Evolutionary conservation across 1,284 basidiomycete species (phyloP).

Genomic region (Irpex rosettiformis): DNA sequence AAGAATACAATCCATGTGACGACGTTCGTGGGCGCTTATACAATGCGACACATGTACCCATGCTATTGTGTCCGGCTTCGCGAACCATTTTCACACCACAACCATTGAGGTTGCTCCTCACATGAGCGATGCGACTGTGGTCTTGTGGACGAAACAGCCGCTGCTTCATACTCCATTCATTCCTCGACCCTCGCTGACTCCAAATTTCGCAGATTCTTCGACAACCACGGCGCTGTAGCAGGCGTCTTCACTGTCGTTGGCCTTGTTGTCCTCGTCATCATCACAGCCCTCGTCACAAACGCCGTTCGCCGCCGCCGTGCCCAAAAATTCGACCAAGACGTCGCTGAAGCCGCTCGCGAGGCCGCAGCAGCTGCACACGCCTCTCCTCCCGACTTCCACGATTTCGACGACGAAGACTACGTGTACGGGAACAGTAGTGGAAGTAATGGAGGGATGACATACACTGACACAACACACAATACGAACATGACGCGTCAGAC

Average conservation of each 20-base stretch:
- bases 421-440: slow-evolving; percentile 16
- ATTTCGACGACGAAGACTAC: slow-evolving; percentile 35
- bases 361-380: slow-evolving; percentile 31
- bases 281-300: slow-evolving; percentile 50
- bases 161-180: neutral
- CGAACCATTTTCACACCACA: too few species aligned
- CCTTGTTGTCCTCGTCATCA: slow-evolving; percentile 47
- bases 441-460: slow-evolving; percentile 6
- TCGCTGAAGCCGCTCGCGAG: slow-evolving; percentile 52
- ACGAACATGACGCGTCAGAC: slow-evolving; percentile 21
- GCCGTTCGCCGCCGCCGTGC: slow-evolving; percentile 60
- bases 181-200: neutral
- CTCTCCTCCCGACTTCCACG: slow-evolving; percentile 45
- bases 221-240: slow-evolving; percentile 67
- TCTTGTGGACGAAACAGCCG: too few species aligned
- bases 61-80: too few species aligned
- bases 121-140: neutral
- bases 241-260: slow-evolving; percentile 70
- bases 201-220: slow-evolving; percentile 52
- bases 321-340: slow-evolving; percentile 62
- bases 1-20: neutral
- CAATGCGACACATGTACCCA: neutral
- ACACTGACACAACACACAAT: slow-evolving; percentile 34
- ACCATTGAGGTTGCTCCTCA: neutral
- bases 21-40: neutral